These are phyloP conservation scores for Colletotrichum lindemuthianum DNA, from an alignment of 2,329 filamentous ascomycete species.

Conservation along the genomic window DNA sequence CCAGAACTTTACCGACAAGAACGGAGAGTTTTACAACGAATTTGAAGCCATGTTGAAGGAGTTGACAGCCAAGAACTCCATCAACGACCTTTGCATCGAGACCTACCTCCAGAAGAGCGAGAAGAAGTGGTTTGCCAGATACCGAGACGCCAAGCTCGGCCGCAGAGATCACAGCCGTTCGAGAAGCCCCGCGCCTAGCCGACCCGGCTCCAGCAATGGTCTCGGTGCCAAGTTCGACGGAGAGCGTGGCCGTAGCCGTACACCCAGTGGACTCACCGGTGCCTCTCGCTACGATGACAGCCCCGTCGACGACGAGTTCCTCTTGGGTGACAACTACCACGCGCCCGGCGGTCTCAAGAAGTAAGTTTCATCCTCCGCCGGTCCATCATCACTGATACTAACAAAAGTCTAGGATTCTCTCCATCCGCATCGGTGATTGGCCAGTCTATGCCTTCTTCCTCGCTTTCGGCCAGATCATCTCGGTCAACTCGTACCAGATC, in stretches of 20 bases:
- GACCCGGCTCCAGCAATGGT: constrained; percentile 34
- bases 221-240: constrained; percentile 38
- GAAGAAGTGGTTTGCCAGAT: constrained; percentile 72
- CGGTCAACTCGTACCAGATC: constrained; percentile 75
- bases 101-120: constrained; percentile 72
- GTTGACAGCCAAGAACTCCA: constrained; percentile 65
- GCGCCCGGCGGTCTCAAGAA: constrained; percentile 66
- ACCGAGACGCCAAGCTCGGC: constrained; percentile 68
- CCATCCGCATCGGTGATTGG: constrained; percentile 70
- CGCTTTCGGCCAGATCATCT: constrained; percentile 70
- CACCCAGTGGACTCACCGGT: constrained; percentile 44
- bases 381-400: constrained; percentile 15
- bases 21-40: constrained; percentile 67
- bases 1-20: constrained; percentile 73
- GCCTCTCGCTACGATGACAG: constrained; percentile 29
- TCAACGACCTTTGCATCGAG: constrained; percentile 70
- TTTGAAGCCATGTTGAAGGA: constrained; percentile 67
- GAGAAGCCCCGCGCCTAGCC: constrained; percentile 41
- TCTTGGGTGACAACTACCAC: constrained; percentile 65
- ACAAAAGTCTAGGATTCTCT: constrained; percentile 45
- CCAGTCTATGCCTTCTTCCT: constrained; percentile 71
- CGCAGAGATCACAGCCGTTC: constrained; percentile 50
- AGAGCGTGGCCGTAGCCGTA: constrained; percentile 39
- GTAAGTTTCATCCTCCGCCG: constrained; percentile 46
- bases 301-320: constrained; percentile 54